Base-by-base conservation (phyloP, 75 land plant species). In the Chamaecyparis obtusa region DNA sequence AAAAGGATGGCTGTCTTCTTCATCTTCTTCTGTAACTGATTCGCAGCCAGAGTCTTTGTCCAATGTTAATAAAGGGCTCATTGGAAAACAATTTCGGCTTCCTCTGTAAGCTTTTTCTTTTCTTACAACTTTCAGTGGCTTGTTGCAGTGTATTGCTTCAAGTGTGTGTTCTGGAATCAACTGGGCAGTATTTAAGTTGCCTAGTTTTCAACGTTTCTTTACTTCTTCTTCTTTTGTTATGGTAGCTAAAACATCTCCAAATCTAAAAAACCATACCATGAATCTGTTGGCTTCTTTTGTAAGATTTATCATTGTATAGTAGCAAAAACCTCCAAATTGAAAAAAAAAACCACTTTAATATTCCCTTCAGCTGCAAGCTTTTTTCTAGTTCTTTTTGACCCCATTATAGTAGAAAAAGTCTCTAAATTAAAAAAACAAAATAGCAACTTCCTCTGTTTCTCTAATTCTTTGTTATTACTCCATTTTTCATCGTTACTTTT, bases 71-170 rank as follows among this genome's bases (percentile, higher is more conserved):
- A 90, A 86, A 24, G 94, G 93, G 56, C 83, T 89, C 36, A 86
- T 88, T 57, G 80, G 88, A 84, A 39, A 78, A 36, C 86, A 94
- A 14, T 96, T 95, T 95, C 85, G 98, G 32, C 89, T 96, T 81
- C 92, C 93, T 14, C 48, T 97, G 99, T 97, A 87, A 85, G 97
- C 91, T 30, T 83, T 71, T 48, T 84, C 49, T 56, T 74, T 14
- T 87, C 81, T 35, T 56, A 46, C 43, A 35, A 16, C 76, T 85
- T 48, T 30, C 44, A 51, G 54, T 51, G 54, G 32, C 24, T 14
- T 33, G 16, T 43, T 35, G 15, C 24, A 7, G 64, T 86, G 32
- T 19, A 16, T 41, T 35, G 83, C 15, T 69, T 87, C 27, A 37
- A 24, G 32, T 87, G 15, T 87, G 33, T 85, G 87, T 51, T 41